Percentiles rank a stretch among this genome's conserved stretches.
Evolutionary conservation across 2,329 filamentous ascomycete species (phyloP).

Genomic region (Fusarium nurragi): DNA sequence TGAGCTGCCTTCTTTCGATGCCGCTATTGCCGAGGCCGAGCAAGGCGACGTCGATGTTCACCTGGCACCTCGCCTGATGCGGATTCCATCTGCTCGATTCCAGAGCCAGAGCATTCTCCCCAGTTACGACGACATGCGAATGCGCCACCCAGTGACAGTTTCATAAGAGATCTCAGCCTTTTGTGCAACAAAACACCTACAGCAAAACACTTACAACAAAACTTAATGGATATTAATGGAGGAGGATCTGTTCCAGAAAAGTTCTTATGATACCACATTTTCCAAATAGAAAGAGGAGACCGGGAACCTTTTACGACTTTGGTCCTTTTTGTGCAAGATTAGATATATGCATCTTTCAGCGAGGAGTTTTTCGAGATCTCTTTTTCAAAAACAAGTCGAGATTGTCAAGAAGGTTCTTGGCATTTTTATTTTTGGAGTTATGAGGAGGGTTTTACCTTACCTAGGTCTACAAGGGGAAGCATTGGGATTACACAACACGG

Average conservation of each 20-base stretch:
- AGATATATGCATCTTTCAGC: constrained; percentile 34
- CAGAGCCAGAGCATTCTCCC: constrained; percentile 51
- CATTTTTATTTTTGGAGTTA: constrained; percentile 21
- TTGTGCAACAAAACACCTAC: not conserved
- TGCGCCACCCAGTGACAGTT: constrained; percentile 40
- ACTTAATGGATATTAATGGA: constrained; percentile 38
- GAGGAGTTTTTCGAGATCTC: constrained; percentile 38
- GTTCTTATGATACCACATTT: constrained; percentile 33
- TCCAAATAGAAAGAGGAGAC: constrained; percentile 11
- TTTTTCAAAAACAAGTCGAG: constrained; percentile 21
- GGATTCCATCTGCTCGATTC: constrained; percentile 46
- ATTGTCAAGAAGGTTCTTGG: constrained; percentile 15
- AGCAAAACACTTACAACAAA: constrained; percentile 12
- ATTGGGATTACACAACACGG: constrained; percentile 24
- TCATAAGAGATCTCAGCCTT: constrained; percentile 24
- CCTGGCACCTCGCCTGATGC: constrained; percentile 54
- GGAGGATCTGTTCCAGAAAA: constrained; percentile 21
- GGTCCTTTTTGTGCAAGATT: constrained; percentile 9
- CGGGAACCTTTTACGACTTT: constrained; percentile 30
- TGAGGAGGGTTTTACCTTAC: not conserved
- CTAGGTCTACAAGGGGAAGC: constrained; percentile 7
- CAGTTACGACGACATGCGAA: constrained; percentile 50
- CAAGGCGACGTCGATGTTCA: constrained; percentile 57
- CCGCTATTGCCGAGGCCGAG: constrained; percentile 53
- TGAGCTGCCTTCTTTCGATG: constrained; percentile 61